Conservation (phyloP, 495 filamentous ascomycete species). For the Xylaria castorea region DNA sequence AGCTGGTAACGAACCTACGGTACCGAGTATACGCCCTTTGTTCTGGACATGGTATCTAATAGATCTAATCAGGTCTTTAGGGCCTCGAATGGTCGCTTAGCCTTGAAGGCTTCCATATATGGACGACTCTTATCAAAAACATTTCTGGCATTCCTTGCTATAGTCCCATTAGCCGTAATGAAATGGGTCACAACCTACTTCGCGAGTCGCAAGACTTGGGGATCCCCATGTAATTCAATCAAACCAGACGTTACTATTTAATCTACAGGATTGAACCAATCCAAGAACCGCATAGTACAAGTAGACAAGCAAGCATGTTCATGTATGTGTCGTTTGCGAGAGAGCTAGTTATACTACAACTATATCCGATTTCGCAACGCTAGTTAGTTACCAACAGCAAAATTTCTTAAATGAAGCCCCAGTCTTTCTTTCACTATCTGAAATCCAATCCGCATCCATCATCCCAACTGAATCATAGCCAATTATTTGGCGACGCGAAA, state of each 20-base stretch:
- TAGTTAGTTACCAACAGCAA: neutral
- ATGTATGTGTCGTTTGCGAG: neutral
- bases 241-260: neutral
- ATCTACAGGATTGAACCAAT: neutral
- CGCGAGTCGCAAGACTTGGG: neutral
- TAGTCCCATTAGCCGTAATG: too few relatives aligned
- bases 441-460: neutral
- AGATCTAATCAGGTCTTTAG: neutral
- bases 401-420: conserved; percentile 5
- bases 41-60: neutral
- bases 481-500: neutral
- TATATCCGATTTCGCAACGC: neutral
- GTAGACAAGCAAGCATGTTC: neutral
- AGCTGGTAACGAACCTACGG: neutral
- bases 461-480: neutral
- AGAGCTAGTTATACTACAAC: neutral
- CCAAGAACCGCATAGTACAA: neutral
- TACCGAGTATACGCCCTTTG: conserved; percentile 3
- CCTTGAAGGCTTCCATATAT: neutral
- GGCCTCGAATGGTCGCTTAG: neutral
- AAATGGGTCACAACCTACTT: neutral
- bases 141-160: neutral
- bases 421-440: neutral
- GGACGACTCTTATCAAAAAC: neutral
- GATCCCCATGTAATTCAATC: neutral